Conservation (phyloP, 2,329 filamentous ascomycete species). For the Cladophialophora chaetospira region DNA sequence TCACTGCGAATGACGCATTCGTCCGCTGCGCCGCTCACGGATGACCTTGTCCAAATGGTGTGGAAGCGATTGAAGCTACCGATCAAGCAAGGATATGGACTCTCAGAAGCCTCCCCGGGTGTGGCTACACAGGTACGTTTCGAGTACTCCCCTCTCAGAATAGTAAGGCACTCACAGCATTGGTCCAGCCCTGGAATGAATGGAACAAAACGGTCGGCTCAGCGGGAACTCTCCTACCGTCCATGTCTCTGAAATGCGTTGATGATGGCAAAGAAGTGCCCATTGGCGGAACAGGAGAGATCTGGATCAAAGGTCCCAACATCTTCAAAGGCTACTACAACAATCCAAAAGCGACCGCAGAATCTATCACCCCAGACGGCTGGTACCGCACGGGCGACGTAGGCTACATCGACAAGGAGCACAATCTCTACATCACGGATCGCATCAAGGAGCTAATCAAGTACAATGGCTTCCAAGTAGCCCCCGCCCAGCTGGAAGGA, state of each 20-base stretch:
- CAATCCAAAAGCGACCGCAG: conserved; percentile 51
- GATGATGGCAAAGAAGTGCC: conserved; percentile 56
- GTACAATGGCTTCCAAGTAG: conserved; percentile 72
- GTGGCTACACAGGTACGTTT: conserved; percentile 53
- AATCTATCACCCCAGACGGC: conserved; percentile 62
- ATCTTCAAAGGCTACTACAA: conserved; percentile 57
- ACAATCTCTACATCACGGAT: conserved; percentile 87
- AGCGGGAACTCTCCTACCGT: conserved; percentile 73
- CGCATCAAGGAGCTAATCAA: conserved; percentile 68
- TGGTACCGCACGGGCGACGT: conserved; percentile 91
- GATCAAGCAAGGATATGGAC: conserved; percentile 85
- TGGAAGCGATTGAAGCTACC: conserved; percentile 72
- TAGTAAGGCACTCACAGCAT: no score
- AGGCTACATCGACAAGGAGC: conserved; percentile 71
- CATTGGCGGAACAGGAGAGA: conserved; percentile 65
- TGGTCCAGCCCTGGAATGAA: conserved; percentile 71
- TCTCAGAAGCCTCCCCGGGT: conserved; percentile 81
- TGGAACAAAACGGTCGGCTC: conserved; percentile 72
- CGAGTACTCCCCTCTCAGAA: conserved; percentile 68
- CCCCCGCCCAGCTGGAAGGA: conserved; percentile 67
- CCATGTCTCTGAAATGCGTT: conserved; percentile 67
- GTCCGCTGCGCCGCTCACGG: conserved; percentile 79
- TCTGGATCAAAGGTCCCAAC: conserved; percentile 66
- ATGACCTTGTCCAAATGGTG: conserved; percentile 74
- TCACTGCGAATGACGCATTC: conserved; percentile 80